Conservation (phyloP, 306 rosid species). For the Cyclanthera cordifolia region DNA sequence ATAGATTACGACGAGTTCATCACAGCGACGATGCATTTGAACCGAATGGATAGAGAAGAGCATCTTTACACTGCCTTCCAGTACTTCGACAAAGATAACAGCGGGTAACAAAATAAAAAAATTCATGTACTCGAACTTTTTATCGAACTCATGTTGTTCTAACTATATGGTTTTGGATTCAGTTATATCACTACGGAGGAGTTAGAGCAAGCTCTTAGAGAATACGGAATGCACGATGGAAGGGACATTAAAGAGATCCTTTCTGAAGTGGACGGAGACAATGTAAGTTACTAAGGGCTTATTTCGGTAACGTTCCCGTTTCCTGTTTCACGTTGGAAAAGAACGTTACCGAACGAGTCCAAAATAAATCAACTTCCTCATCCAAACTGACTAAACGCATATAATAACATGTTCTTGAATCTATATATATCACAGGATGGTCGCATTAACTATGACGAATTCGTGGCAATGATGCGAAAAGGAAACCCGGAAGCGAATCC, state of each 20-base stretch:
- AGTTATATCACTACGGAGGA: constrained; percentile 83
- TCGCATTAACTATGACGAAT: constrained; percentile 80
- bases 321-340: no score
- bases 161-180: constrained; percentile 5
- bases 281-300: constrained; percentile 50
- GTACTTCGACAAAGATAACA: constrained; percentile 78
- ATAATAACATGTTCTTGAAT: not conserved
- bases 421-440: constrained; percentile 85
- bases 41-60: constrained; percentile 87
- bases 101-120: constrained; percentile 65
- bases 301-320: no score
- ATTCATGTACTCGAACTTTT: not conserved
- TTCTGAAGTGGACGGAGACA: constrained; percentile 74
- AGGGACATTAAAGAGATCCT: constrained; percentile 71
- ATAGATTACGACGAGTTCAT: constrained; percentile 96
- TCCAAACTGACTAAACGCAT: not conserved
- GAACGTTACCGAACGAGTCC: no score
- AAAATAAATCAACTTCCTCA: no score
- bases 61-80: constrained; percentile 96
- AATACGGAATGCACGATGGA: constrained; percentile 79
- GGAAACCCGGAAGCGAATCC: constrained; percentile 58
- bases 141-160: no score
- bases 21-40: constrained; percentile 93
- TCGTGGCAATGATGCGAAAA: constrained; percentile 88
- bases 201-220: constrained; percentile 79